Percentiles rank a stretch among this genome's conserved stretches.
These are phyloP conservation scores for Themeda triandra DNA, from an alignment of 176 grass and related monocot genomes.

Conservation along the genomic window DNA sequence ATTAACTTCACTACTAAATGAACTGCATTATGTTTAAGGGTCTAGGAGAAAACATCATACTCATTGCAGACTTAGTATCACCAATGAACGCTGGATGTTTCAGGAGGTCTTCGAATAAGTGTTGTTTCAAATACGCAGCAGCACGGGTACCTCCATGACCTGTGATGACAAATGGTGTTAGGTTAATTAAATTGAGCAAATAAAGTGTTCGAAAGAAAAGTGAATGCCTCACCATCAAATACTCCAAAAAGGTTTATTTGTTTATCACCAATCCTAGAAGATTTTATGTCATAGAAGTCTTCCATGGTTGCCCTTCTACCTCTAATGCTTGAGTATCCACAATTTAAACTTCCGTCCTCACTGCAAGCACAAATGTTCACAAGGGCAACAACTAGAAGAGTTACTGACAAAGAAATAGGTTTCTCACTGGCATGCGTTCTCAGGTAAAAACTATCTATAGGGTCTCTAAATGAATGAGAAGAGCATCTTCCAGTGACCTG, in stretches of 20 bases:
- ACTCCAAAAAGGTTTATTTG: conserved; percentile 74
- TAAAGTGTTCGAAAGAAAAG: not conserved
- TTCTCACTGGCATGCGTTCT: not conserved
- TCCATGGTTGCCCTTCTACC: conserved; percentile 87
- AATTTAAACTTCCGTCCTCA: conserved; percentile 68
- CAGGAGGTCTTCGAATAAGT: conserved; percentile 80
- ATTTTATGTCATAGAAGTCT: conserved; percentile 73
- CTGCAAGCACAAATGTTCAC: conserved; percentile 47
- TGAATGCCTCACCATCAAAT: conserved; percentile 66
- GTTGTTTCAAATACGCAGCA: conserved; percentile 72
- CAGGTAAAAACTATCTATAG: conserved; percentile 17
- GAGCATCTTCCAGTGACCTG: conserved; percentile 9
- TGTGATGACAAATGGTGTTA: conserved; percentile 39
- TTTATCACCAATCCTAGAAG: conserved; percentile 54
- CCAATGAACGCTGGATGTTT: conserved; percentile 71
- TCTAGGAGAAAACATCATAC: conserved; percentile 43
- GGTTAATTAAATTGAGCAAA: conserved; percentile 18
- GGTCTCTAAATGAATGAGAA: not conserved
- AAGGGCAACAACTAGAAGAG: conserved; percentile 21
- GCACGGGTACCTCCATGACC: conserved; percentile 84
- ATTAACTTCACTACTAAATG: conserved; percentile 9
- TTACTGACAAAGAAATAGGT: conserved; percentile 6
- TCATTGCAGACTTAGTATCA: conserved; percentile 82
- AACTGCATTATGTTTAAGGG: conserved; percentile 1
- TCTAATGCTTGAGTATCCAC: conserved; percentile 80